These are phyloP conservation scores for Pyricularia grisea DNA, from an alignment of 2,329 filamentous ascomycete genomes.

Conservation along the genomic window DNA sequence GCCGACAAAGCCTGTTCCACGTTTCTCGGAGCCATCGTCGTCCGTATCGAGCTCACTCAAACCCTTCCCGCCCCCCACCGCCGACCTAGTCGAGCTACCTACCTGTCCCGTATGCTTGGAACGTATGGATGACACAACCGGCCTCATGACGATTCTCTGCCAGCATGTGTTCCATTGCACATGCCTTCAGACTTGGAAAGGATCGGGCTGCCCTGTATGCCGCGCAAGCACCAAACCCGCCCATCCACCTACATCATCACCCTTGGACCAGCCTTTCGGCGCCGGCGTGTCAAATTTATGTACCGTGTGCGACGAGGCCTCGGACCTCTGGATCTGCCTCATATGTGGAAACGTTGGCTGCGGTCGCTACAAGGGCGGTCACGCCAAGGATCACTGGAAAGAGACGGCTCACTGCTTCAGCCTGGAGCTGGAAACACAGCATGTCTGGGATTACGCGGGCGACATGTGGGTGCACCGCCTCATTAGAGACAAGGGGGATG, in stretches of 20 bases:
- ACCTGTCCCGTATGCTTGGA: constrained; percentile 96
- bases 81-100: constrained; percentile 79
- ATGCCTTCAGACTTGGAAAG: constrained; percentile 93
- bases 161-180: constrained; percentile 97
- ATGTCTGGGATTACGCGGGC: constrained; percentile 96
- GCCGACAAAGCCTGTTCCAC: constrained; percentile 32
- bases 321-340: constrained; percentile 90
- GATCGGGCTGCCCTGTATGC: constrained; percentile 88
- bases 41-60: constrained; percentile 38
- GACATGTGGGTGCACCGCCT: constrained; percentile 94
- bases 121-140: constrained; percentile 95
- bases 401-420: constrained; percentile 83
- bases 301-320: constrained; percentile 66
- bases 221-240: constrained; percentile 45
- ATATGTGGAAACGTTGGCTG: constrained; percentile 91
- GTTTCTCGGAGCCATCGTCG: constrained; percentile 56
- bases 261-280: constrained; percentile 41
- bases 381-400: constrained; percentile 91
- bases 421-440: constrained; percentile 85
- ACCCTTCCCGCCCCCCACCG: constrained; percentile 60
- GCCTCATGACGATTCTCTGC: constrained; percentile 88
- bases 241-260: not conserved
- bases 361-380: constrained; percentile 86
- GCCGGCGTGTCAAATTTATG: constrained; percentile 61
- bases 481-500: constrained; percentile 87